Evolutionary conservation across 495 filamentous ascomycete genomes (phyloP).

Genomic region (Penicillium goetzii): DNA sequence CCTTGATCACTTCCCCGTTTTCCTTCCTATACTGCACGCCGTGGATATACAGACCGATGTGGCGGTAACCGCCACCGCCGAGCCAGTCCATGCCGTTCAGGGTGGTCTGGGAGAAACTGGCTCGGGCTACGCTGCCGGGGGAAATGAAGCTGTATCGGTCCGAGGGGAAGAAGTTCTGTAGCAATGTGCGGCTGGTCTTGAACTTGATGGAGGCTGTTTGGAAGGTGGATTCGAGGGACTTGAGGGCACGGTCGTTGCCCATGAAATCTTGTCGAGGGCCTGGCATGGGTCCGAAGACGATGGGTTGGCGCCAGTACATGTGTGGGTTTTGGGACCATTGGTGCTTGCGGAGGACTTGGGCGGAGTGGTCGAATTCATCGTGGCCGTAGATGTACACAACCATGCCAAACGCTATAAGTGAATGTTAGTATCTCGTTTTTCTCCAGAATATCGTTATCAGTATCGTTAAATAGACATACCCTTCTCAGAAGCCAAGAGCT

Average conservation of each 20-base stretch:
- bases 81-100: conserved; percentile 59
- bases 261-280: conserved; percentile 51
- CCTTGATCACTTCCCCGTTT: conserved; percentile 49
- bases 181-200: conserved; percentile 59
- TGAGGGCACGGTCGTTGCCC: conserved; percentile 30
- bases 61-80: conserved; percentile 57
- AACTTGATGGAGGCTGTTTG: conserved; percentile 59
- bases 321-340: conserved; percentile 45
- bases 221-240: conserved; percentile 45
- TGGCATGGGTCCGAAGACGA: conserved; percentile 61
- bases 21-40: conserved; percentile 57
- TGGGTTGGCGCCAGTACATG: conserved; percentile 55
- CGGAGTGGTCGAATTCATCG: conserved; percentile 61
- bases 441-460: neutral
- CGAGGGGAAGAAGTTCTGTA: conserved; percentile 58
- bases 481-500: conserved; percentile 20
- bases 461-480: conserved; percentile 17
- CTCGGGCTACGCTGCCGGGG: conserved; percentile 53
- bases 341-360: conserved; percentile 52
- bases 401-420: conserved; percentile 48
- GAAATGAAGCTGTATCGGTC: conserved; percentile 47
- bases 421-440: neutral
- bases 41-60: conserved; percentile 60
- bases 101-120: conserved; percentile 52
- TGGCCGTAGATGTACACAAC: conserved; percentile 62